Evolutionary conservation across 108 stramenopile species (phyloP), one percentile per base, ranked within the genome.

Genomic region (Fistulifera pelliculosa): DNA sequence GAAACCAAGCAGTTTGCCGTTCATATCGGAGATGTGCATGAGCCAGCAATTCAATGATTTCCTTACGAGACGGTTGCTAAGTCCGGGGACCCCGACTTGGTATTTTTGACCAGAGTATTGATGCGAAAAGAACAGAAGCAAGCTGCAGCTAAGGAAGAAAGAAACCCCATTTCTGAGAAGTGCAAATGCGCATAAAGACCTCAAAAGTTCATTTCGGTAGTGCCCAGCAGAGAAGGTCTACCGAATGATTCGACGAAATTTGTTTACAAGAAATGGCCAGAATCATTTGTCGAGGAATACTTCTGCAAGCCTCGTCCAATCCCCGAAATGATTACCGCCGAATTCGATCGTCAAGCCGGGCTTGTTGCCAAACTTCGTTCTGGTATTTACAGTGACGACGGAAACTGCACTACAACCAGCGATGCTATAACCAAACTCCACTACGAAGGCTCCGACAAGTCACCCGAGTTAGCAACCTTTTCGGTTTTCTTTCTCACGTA

Each of bases 11-110:
- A 81, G 79, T 58, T 66, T 64, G 23, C 65, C 74, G 0, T 94
- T 87, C 45, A 53, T 94, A 27, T 54, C 66, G 27, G 81, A 81
- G 43, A 51, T 94, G 1, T 72, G 80, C 27, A 44, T 41, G 18
- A 92, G 90, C 1, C 94, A 94, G 56, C 83, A 83, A 55, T 94
- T 94, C 68, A 84, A 90, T 50, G 83, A 83, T 49, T 94, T 92
- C 58, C 78, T 94, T 4, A 87, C 85, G 15, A 76, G 83, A 42
- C 68, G 87, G 6, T 61, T 94, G 58, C 88, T 87, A 60, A 81
- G 81, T 50, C 87, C 85, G 76, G 81, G 45, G 62, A 76, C 27
- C 86, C 87, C 5, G 92, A 87, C 35, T 56, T 93, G 8, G 83
- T 73, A 10, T 93, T 53, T 93, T 93, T 74, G 86, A 93, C 48